Conservation (phyloP, 352 stramenopile species). For the Phytophthora pisi region DNA sequence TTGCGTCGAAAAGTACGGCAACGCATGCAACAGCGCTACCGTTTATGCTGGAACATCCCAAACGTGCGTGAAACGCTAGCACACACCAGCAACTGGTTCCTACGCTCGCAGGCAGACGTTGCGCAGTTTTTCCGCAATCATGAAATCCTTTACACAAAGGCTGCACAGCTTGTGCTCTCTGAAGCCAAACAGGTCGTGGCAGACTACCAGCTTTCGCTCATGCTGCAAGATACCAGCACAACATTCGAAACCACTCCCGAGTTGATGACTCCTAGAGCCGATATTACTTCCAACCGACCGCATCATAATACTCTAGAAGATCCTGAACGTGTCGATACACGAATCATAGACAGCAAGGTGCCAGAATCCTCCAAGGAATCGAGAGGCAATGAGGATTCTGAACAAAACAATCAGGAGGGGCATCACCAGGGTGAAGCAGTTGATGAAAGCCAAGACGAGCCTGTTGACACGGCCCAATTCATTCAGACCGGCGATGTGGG, state of each 20-base stretch:
- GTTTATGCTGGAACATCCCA: slow-evolving; percentile 66
- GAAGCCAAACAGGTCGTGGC: slow-evolving; percentile 55
- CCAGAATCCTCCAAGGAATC: neutral
- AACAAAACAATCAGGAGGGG: neutral
- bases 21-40: slow-evolving; percentile 80
- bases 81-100: slow-evolving; percentile 71
- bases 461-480: slow-evolving; percentile 36
- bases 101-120: slow-evolving; percentile 59
- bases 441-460: neutral
- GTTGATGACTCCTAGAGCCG: neutral
- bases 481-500: slow-evolving; percentile 54
- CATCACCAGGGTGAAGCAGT: neutral
- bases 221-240: slow-evolving; percentile 20
- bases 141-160: slow-evolving; percentile 27
- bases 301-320: neutral
- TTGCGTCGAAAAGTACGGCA: slow-evolving; percentile 50
- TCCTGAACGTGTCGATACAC: neutral
- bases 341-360: neutral
- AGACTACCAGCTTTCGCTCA: slow-evolving; percentile 64
- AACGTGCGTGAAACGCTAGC: slow-evolving; percentile 65
- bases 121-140: slow-evolving; percentile 67
- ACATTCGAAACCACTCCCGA: neutral
- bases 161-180: slow-evolving; percentile 46
- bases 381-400: neutral
- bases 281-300: neutral